Conservation (phyloP, 208 protist genomes). For the Naegleria fowleri region DNA sequence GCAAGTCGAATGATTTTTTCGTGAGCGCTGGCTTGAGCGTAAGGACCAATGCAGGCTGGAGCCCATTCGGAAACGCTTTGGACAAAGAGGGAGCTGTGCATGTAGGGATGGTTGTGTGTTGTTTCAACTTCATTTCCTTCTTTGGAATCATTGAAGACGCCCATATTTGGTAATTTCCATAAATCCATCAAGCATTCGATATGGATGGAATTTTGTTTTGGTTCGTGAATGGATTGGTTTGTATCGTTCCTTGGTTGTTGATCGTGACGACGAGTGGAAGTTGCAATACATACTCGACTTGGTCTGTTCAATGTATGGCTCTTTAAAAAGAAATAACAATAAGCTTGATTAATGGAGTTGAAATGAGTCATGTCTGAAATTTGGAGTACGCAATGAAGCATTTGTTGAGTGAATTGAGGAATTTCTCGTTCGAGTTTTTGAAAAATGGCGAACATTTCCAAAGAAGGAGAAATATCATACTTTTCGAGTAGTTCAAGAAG, state of each 20-base stretch:
- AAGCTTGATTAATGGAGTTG: not conserved
- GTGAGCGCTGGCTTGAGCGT: slow-evolving; percentile 55
- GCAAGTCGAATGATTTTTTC: not conserved
- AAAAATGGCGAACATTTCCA: not conserved
- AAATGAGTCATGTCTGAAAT: slow-evolving; percentile 28
- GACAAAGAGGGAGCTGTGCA: slow-evolving; percentile 60
- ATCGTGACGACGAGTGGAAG: not conserved
- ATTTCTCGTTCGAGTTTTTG: slow-evolving; percentile 9
- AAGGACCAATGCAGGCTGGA: slow-evolving; percentile 67
- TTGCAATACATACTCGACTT: slow-evolving; percentile 40
- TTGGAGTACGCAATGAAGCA: slow-evolving; percentile 24
- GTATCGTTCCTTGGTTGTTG: slow-evolving; percentile 18
- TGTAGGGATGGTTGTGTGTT: not conserved
- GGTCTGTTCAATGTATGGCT: slow-evolving; percentile 30
- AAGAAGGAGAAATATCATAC: not conserved
- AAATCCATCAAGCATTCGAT: not conserved
- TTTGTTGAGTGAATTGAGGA: not conserved
- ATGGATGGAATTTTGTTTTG: not conserved
- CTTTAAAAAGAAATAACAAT: slow-evolving; percentile 33
- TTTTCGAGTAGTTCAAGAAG: too few relatives aligned
- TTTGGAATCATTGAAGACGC: too few relatives aligned
- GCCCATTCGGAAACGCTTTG: slow-evolving; percentile 83
- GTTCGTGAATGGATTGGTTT: too few relatives aligned
- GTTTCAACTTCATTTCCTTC: too few relatives aligned
- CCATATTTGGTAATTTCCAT: too few relatives aligned